A percentile compares a stretch with the other conserved stretches of the same genome.
Evolutionary conservation across 2,329 filamentous ascomycete genomes (phyloP).

Genomic region (Zalaria obscura): DNA sequence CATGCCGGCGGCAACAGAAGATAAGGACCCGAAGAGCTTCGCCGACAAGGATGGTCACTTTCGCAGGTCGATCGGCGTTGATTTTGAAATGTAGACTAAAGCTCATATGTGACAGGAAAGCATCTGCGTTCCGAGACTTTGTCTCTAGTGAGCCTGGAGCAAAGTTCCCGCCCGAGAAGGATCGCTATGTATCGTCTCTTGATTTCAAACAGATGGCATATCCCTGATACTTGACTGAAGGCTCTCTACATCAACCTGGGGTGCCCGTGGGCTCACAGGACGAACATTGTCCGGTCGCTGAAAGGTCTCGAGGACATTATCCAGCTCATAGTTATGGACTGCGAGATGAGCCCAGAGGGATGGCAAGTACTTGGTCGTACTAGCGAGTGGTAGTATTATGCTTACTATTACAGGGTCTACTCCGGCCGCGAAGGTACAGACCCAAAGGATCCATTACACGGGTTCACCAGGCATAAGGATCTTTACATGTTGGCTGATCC

Average conservation of each 20-base stretch:
- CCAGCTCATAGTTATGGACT: constrained; percentile 31
- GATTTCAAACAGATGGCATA: neutral
- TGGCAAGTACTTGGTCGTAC: constrained; percentile 34
- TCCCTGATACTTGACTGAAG: neutral
- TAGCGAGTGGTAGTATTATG: no score
- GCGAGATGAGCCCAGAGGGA: constrained; percentile 33
- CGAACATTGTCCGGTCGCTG: constrained; percentile 31
- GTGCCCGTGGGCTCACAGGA: constrained; percentile 49
- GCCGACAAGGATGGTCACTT: constrained; percentile 36
- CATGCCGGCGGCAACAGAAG: neutral
- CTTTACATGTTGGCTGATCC: constrained; percentile 59
- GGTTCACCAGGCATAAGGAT: constrained; percentile 53
- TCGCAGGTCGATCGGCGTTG: constrained; percentile 25
- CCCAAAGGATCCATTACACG: constrained; percentile 47
- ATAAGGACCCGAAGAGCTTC: constrained; percentile 2
- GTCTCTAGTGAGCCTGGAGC: constrained; percentile 38
- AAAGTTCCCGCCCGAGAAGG: constrained; percentile 43
- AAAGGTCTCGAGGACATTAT: constrained; percentile 38
- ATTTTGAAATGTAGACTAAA: no score
- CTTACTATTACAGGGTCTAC: constrained; percentile 36
- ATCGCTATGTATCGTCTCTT: constrained; percentile 35
- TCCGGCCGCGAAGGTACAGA: constrained; percentile 41
- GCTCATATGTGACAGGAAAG: no score
- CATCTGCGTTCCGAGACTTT: constrained; percentile 40
- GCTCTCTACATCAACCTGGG: constrained; percentile 44